Conservation (phyloP, 306 rosid species). For the Quillaja saponaria region DNA sequence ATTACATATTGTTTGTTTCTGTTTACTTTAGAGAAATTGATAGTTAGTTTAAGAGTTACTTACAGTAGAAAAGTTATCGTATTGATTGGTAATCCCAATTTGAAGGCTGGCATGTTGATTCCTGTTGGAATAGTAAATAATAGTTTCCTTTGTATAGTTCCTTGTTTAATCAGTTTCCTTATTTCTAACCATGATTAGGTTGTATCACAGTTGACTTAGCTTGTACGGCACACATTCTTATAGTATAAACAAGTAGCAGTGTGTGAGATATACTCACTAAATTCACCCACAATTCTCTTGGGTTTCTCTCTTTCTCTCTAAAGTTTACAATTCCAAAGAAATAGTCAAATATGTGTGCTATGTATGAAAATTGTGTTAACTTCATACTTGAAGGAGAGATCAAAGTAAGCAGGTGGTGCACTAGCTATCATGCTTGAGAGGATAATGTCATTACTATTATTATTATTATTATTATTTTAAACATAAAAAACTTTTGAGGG, state of each 20-base stretch:
- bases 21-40: conserved; percentile 14
- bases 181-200: no score
- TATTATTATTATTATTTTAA: no score
- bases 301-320: no score
- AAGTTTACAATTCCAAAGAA: no score
- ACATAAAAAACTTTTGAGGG: background rate
- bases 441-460: conserved; percentile 10
- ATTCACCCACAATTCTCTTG: no score
- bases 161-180: no score
- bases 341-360: conserved; percentile 3
- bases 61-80: background rate
- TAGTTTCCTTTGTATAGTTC: no score
- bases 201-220: no score
- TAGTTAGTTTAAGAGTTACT: conserved; percentile 8
- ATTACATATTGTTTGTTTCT: background rate
- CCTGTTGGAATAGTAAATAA: no score
- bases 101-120: conserved; percentile 5
- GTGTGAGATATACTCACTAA: no score
- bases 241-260: no score
- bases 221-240: no score
- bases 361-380: conserved; percentile 10
- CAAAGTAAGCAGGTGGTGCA: conserved; percentile 3
- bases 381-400: conserved; percentile 20
- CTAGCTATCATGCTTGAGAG: conserved; percentile 10
- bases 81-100: conserved; percentile 6